Conservation (phyloP, 306 rosid genomes). For the Corylus avellana region DNA sequence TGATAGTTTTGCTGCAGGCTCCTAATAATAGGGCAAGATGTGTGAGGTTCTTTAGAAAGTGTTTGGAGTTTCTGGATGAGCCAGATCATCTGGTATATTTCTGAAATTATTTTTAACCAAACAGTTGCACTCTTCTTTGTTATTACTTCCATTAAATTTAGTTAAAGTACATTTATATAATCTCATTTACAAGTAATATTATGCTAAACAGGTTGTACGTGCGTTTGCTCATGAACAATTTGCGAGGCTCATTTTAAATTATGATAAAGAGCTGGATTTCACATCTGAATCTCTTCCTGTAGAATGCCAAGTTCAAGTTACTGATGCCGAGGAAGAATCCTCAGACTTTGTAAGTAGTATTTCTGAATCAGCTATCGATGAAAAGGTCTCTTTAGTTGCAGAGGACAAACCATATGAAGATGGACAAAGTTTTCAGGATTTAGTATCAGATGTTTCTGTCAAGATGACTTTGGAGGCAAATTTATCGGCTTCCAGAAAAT, state of each 20-base stretch:
- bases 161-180: conserved; percentile 1
- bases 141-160: conserved; percentile 14
- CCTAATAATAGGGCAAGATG: conserved; percentile 80
- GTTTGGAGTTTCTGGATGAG: conserved; percentile 88
- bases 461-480: conserved; percentile 53
- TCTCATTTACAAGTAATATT: conserved; percentile 27
- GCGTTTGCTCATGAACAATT: conserved; percentile 97
- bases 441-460: conserved; percentile 44
- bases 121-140: conserved; percentile 6
- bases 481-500: conserved; percentile 37
- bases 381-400: conserved; percentile 36
- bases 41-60: conserved; percentile 77
- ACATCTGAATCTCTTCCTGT: conserved; percentile 65
- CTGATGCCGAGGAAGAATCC: conserved; percentile 71
- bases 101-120: conserved; percentile 9
- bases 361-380: conserved; percentile 51
- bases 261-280: conserved; percentile 73
- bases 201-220: conserved; percentile 75
- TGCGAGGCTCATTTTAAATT: conserved; percentile 88
- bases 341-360: conserved; percentile 50
- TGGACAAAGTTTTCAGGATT: conserved; percentile 37
- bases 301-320: conserved; percentile 56
- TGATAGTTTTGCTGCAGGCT: conserved; percentile 55
- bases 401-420: conserved; percentile 44
- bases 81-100: conserved; percentile 84